A percentile compares a stretch with the other conserved stretches of the same genome.
These are phyloP conservation scores for Staphylotrichum longicolle DNA, from an alignment of 495 filamentous ascomycete genomes.

Conservation along the genomic window DNA sequence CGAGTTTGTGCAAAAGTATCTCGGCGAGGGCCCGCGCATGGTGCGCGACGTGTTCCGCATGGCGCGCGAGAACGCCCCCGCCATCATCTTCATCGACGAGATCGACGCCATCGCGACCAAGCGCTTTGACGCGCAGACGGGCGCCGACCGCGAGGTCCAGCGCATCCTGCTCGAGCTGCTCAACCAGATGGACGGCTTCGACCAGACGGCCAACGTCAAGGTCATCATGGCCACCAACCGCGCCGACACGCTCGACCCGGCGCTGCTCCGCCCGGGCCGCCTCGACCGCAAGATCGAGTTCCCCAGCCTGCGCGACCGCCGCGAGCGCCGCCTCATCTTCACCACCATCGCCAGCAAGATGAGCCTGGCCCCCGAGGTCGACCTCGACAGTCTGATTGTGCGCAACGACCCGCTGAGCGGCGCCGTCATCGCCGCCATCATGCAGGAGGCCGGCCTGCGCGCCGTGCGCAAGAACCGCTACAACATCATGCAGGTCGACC, in stretches of 20 bases:
- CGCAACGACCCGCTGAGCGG: conserved; percentile 93
- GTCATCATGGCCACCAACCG: conserved; percentile 99
- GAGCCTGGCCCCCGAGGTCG: conserved; percentile 93
- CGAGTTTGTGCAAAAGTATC: conserved; percentile 98
- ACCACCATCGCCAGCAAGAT: conserved; percentile 93
- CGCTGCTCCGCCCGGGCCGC: conserved; percentile 88
- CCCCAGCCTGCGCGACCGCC: conserved; percentile 81
- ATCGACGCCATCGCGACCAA: conserved; percentile 99
- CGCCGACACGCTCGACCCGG: conserved; percentile 94
- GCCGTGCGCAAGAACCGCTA: conserved; percentile 98
- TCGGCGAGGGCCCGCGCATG: conserved; percentile 97
- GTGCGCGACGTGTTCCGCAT: conserved; percentile 98
- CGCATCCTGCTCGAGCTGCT: conserved; percentile 94
- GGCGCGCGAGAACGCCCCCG: conserved; percentile 95
- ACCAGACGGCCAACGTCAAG: conserved; percentile 97
- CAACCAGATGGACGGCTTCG: conserved; percentile 99
- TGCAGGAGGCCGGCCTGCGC: conserved; percentile 95
- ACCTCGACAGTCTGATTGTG: conserved; percentile 91
- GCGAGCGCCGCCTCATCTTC: conserved; percentile 95
- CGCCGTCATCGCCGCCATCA: conserved; percentile 95
- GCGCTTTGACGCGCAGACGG: conserved; percentile 97
- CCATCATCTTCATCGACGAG: conserved; percentile 99
- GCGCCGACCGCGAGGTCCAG: conserved; percentile 96
- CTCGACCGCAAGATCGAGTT: conserved; percentile 99
- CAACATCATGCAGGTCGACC: conserved; percentile 94